A percentile compares a stretch with the other conserved stretches of the same genome.
Evolutionary conservation across 2,329 filamentous ascomycete species (phyloP).

Genomic region (Pseudogymnoascus sp.): DNA sequence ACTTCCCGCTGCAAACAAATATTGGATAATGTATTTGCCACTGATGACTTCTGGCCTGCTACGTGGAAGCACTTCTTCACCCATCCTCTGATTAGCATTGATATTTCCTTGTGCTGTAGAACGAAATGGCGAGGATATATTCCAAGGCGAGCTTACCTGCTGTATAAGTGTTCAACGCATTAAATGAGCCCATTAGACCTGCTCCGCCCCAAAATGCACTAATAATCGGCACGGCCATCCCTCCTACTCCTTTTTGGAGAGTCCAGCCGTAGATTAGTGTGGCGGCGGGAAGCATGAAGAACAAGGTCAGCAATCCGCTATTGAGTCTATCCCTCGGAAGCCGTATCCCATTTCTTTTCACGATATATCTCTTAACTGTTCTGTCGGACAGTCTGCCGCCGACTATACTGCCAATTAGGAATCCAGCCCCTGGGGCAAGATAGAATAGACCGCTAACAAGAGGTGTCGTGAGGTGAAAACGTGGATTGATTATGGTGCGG

Average conservation of each 20-base stretch:
- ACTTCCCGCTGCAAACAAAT: slow-evolving; percentile 22
- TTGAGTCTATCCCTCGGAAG: slow-evolving; percentile 29
- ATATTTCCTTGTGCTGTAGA: not conserved
- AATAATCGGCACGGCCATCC: slow-evolving; percentile 30
- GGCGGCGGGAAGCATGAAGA: slow-evolving; percentile 27
- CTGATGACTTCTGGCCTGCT: slow-evolving; percentile 24
- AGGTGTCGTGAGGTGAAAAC: slow-evolving; percentile 56
- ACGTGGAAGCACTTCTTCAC: slow-evolving; percentile 23
- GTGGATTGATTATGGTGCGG: slow-evolving; percentile 59
- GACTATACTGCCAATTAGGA: slow-evolving; percentile 55
- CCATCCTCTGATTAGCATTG: not conserved
- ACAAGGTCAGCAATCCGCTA: slow-evolving; percentile 26
- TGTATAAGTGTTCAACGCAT: slow-evolving; percentile 34
- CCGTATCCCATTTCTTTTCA: slow-evolving; percentile 28
- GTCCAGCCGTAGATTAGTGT: slow-evolving; percentile 32
- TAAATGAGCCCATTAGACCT: slow-evolving; percentile 33
- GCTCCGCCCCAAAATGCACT: slow-evolving; percentile 28
- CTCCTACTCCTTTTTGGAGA: slow-evolving; percentile 27
- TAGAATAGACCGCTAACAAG: slow-evolving; percentile 61
- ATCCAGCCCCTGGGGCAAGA: slow-evolving; percentile 59
- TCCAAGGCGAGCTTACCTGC: slow-evolving; percentile 26
- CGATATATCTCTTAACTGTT: slow-evolving; percentile 34
- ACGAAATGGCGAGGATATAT: not conserved
- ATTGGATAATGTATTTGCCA: slow-evolving; percentile 30
- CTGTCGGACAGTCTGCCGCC: slow-evolving; percentile 45